phyloP scores from a whole-genome alignment of 768 basidiomycete genomes.

The Kwoniella shandongensis region DNA sequence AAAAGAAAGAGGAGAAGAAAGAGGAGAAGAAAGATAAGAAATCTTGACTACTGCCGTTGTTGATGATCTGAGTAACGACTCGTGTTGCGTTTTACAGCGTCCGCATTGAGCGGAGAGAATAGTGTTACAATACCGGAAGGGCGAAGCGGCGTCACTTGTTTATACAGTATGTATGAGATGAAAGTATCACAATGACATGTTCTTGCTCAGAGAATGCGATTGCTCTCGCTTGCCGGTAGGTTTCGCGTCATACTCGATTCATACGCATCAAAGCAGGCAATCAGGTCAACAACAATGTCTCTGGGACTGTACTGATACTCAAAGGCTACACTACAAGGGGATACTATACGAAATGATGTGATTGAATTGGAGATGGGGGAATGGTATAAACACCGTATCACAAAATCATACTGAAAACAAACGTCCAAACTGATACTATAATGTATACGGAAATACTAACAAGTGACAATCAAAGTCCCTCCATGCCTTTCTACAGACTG shows the following conservation, averaged over 20 bases:
- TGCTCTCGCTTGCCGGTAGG: no score
- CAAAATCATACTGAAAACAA: no score
- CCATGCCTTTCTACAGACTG: slow-evolving; percentile 2
- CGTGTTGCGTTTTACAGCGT: neutral
- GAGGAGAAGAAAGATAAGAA: neutral
- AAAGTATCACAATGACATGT: neutral
- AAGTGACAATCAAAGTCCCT: neutral
- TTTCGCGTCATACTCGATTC: no score
- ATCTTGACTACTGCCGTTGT: neutral
- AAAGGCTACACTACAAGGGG: no score
- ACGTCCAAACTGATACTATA: neutral
- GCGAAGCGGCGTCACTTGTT: neutral
- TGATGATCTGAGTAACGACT: neutral
- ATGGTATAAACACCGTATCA: no score
- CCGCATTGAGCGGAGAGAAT: neutral
- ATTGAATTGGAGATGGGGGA: no score
- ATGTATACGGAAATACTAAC: neutral
- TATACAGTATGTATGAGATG: no score
- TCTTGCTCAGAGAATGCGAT: neutral
- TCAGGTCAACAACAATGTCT: no score
- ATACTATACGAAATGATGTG: no score
- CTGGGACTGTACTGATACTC: no score
- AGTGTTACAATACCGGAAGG: neutral
- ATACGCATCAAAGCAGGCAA: no score
- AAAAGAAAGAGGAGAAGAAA: neutral